Evolutionary conservation across 306 rosid genomes (phyloP), one percentile per base, ranked within the genome.

Genomic region (Quercus suber): DNA sequence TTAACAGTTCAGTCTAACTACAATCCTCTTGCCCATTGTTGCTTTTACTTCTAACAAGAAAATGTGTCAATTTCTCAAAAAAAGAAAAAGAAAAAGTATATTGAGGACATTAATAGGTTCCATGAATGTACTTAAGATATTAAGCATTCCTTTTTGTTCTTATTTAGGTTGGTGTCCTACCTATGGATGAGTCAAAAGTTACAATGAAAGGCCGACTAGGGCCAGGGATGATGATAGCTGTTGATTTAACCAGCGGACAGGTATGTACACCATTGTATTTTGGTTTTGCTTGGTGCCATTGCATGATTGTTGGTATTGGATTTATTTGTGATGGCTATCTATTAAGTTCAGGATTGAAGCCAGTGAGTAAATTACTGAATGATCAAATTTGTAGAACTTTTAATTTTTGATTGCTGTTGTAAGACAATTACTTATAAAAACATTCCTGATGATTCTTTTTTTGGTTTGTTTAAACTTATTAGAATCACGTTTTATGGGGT

Each of bases 191-290:
- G 65, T 95, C 98, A 49, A 93, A 93, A 90, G 97, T 95, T 79
- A 89, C 88, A 81, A 89, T 84, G 92, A 95, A 95, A 90, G 99
- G 99, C 73, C 94, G 98, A 78, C 84, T 95, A 79, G 99, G 99
- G 85, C 98, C 99, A 43, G 99, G 99, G 87, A 95, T 95, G 94
- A 95, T 95, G 99, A 92, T 95, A 82, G 84, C 96, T 4, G 99
- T 89, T 85, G 99, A 95, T 89, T 87, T 95, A 87, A 69, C 10
- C 59, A 89, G 86, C 56, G 99, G 99, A 80, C 97, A 95, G 99
- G 99, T 93, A 73, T 76, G 89, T 59, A 49, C 43, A 73, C 35
- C 77, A 58, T 28, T 80, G 51, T 61, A 30, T 75, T 11, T 75
- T 51, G 55, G 37, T 15, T 79, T 61, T 33, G 31, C 57, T 61